Percentiles rank a stretch among this genome's conserved stretches.
phyloP scores from a whole-genome alignment of 2,329 filamentous ascomycete genomes.

The Monosporascus sp. region DNA sequence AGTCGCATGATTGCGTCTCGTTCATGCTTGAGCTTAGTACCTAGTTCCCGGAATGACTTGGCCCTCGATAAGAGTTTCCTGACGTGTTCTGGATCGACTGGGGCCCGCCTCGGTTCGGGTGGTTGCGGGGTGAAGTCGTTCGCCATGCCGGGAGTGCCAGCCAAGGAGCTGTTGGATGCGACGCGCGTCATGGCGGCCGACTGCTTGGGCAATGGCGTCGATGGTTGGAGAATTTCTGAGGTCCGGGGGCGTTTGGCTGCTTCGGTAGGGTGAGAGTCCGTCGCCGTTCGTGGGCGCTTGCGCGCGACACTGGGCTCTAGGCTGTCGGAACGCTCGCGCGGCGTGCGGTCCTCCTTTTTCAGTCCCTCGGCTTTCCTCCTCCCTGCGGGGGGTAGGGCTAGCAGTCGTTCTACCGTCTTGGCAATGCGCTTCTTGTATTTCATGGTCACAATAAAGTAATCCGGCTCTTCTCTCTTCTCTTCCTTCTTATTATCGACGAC shows the following conservation, averaged over 20 bases:
- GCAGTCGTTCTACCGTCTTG: constrained; percentile 40
- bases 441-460: constrained; percentile 37
- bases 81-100: constrained; percentile 22
- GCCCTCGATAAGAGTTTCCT: constrained; percentile 32
- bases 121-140: constrained; percentile 34
- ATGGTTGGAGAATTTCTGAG: constrained; percentile 38
- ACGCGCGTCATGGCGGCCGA: constrained; percentile 47
- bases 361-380: constrained; percentile 31
- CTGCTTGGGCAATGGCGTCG: constrained; percentile 45
- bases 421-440: constrained; percentile 43
- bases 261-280: constrained; percentile 26
- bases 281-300: constrained; percentile 41
- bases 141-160: constrained; percentile 44
- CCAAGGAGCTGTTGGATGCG: constrained; percentile 48
- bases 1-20: constrained; percentile 42
- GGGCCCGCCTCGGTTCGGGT: constrained; percentile 30
- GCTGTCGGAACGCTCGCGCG: constrained; percentile 34
- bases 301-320: constrained; percentile 39
- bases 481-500: constrained; percentile 25
- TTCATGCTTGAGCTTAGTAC: constrained; percentile 48
- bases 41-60: constrained; percentile 34
- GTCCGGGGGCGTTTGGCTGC: constrained; percentile 38
- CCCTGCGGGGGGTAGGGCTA: constrained; percentile 35
- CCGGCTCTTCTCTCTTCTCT: constrained; percentile 28
- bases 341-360: constrained; percentile 28